Evolutionary conservation across 495 filamentous ascomycete genomes (phyloP), one percentile per base, ranked within the genome.

Genomic region (Lasiosphaeris hirsuta): DNA sequence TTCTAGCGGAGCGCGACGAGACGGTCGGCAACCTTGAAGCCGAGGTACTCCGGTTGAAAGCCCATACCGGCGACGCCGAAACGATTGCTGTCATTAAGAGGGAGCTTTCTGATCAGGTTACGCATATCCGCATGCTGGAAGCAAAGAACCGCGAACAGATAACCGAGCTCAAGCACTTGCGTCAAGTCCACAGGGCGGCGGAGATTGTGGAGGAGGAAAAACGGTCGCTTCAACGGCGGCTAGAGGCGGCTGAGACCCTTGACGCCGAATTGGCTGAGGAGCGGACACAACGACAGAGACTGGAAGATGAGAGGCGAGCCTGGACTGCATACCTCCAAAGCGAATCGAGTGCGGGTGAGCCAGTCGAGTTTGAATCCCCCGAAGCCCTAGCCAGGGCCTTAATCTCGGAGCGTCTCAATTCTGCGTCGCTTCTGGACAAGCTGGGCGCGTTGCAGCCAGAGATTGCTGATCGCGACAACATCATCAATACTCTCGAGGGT

Each of bases 201-300:
- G 91, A 96, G 60, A 81, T 97, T n/a, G 86, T 97, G 0, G 92
- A 97, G 63, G 94, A 99, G 66, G 90, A 99, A 74, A 97, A 97
- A 75, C 81, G 88, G 58, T 82, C 84, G 0, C 75, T 99, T 51
- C 87, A 96, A 67, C 83, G 83, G 48, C 88, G 84, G 61, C 61
- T 99, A 30, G 83, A 88, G 57, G 72, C 88, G 23, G 86, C 94
- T 78, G 84, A 89, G 57, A 81, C 84, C 18, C 63, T 97, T 10
- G 82, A 90, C 54, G 77, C 83, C 14, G 86, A 96, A 63, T 78
- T 96, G 18, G 78, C 82, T 33, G 92, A 96, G 60, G 80, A 86
- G 14, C 81, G 89, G 60, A 78, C 94, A 37, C 91, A 94, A 61
- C 86, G 90, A 18, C 90, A 94, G 60, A 79, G 92, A 5, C 73